Evolutionary conservation across 345 rosid genomes (phyloP), one percentile per base, ranked within the genome.

Genomic region (Anacardium occidentale): DNA sequence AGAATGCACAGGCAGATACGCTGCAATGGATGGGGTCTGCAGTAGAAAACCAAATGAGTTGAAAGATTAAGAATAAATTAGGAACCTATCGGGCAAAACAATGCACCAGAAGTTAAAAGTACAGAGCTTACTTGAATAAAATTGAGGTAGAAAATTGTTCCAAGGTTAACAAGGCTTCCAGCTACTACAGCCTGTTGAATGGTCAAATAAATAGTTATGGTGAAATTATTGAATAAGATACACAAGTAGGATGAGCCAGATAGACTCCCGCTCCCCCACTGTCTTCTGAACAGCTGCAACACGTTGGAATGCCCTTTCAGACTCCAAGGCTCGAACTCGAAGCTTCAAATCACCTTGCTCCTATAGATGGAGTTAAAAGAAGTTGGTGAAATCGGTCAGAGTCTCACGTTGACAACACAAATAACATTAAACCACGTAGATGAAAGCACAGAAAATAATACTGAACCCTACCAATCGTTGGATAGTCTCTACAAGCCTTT

Each of bases 321-420:
- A 84, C 80, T 94, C 98, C 56, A 94, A 66, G 7, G 98, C 78
- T 74, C 98, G 86, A 63, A 94, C 98, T 59, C 98, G 84, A 70
- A 94, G 97, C 88, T 94, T 94, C 79, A 94, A 74, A 84, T 94
- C 98, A 70, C 98, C 98, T 92, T 92, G 97, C 83, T 94, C 98
- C 98, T 94, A 83, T 56, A 81, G 57, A 69, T 57, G 62, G 53
- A 70, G 25, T 50, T 48, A 54, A 63, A 62, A 26, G 54, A 45
- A 55, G 56, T 29, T 29, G 17, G 42, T 29, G 25, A 50, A 59
- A n/a, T 14, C 45, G 32, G 22, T 51, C 37, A 55, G 37, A 37
- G 20, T 61, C 17, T 64, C 50, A 22, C 13, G 42, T 21, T 37
- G 44, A 52, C 47, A 25, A 62, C 42, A 52, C 32, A 15, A 22